phyloP scores from a whole-genome alignment of 805 yeast species.

The Saccharomyces mikatae region DNA sequence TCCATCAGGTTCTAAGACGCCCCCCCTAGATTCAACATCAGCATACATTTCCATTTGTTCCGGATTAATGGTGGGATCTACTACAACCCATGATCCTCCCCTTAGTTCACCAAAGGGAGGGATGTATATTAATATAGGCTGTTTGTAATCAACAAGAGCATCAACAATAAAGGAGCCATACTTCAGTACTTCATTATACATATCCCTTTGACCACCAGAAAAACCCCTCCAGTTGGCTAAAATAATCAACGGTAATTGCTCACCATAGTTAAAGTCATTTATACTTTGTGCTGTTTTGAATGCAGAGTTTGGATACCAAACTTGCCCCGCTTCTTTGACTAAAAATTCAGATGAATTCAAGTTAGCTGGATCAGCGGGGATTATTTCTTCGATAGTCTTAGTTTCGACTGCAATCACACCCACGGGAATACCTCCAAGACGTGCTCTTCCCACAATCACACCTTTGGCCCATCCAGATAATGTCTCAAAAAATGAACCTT shows the following conservation, averaged over 20 bases:
- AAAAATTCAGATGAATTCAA: slow-evolving; percentile 80
- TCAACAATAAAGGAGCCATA: slow-evolving; percentile 93
- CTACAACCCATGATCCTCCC: slow-evolving; percentile 99
- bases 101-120: slow-evolving; percentile 95
- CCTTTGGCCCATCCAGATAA: slow-evolving; percentile 96
- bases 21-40: slow-evolving; percentile 86
- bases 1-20: slow-evolving; percentile 96
- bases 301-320: slow-evolving; percentile 97
- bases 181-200: slow-evolving; percentile 94
- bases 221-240: slow-evolving; percentile 99
- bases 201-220: slow-evolving; percentile 98
- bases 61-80: slow-evolving; percentile 89
- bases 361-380: slow-evolving; percentile 96
- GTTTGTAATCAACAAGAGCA: slow-evolving; percentile 86
- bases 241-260: slow-evolving; percentile 89
- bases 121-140: slow-evolving; percentile 89
- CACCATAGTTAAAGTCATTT: slow-evolving; percentile 92
- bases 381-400: slow-evolving; percentile 71
- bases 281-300: slow-evolving; percentile 97
- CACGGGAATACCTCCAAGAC: slow-evolving; percentile 93
- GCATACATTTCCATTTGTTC: slow-evolving; percentile 99
- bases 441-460: slow-evolving; percentile 94
- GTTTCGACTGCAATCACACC: slow-evolving; percentile 96
- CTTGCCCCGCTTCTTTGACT: slow-evolving; percentile 94
- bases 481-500: slow-evolving; percentile 85